Base-by-base conservation (phyloP, 805 yeast species). In the Monosporozyma solicola region DNA sequence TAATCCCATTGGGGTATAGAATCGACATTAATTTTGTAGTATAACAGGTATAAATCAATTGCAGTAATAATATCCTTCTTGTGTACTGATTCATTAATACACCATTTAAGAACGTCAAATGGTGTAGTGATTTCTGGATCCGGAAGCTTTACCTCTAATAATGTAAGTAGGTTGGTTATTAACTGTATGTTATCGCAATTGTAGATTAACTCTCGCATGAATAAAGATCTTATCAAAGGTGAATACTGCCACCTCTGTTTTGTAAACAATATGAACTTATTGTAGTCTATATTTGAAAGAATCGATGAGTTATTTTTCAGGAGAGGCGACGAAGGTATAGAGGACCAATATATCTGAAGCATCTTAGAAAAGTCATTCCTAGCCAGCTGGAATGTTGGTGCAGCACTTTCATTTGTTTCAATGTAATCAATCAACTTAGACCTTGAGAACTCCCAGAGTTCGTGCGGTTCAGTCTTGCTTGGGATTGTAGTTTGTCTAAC, bases 21-120 rank as follows among this genome's bases (percentile, higher is more conserved):
- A 2, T 54, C 25, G 16, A 54, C 47, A 41, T 51, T 47, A 8
- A 61, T n/a, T 8, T 20, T 47, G 45, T 61, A 57, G 37, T 54
- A 63, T 16, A 59, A 49, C 1, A 61, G 25, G 51, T 55, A 66
- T 1, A 66, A 43, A 32, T 64, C 65, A 3, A 54, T 56, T 0
- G 66, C 61, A 37, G 60, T 60, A 2, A 56, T 22, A 1, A 57
- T 46, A 53, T 64, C 67, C 1, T 51, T 50, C 3, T 57, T 50
- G 2, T 49, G 10, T 9, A 65, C 15, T 3, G 59, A 50, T 41
- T 61, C 60, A 10, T 53, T 46, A 2, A 64, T 48, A 37, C 62
- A 60, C 51, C 61, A 59, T 22, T 48, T 39, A 5, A 61, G 50
- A 33, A 57, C 49, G 24, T 54, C 58, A 10, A n/a, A 2, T 16